Evolutionary conservation across 202 grass and related monocot species (phyloP).

Genomic region (Panicum virgatum): DNA sequence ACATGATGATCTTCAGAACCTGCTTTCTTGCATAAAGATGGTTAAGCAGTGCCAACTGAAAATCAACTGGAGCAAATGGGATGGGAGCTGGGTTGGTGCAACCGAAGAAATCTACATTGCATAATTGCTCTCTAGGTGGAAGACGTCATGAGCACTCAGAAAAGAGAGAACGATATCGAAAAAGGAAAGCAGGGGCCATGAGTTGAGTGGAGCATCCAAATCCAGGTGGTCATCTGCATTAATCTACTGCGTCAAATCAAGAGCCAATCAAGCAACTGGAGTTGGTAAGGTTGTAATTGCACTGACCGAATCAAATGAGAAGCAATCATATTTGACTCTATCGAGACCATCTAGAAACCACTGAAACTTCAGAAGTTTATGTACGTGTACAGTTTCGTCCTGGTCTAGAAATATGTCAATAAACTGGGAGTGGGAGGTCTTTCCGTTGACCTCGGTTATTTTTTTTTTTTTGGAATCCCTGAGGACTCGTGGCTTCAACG

Average conservation of each 20-base stretch:
- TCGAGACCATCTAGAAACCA: neutral
- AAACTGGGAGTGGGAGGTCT: neutral
- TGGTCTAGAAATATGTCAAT: neutral
- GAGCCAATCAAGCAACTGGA: neutral
- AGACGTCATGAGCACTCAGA: neutral
- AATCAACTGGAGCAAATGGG: neutral
- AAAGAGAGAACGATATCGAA: neutral
- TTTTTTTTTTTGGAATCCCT: neutral
- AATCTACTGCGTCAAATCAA: neutral
- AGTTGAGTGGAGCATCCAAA: neutral
- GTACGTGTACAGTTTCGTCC: no score
- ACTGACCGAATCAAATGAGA: neutral
- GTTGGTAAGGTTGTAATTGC: neutral
- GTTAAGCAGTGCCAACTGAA: neutral
- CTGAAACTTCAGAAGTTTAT: neutral
- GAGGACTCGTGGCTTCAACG: no score
- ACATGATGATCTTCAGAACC: neutral
- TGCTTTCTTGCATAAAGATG: neutral
- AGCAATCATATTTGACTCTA: neutral
- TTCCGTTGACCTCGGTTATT: neutral
- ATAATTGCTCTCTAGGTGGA: neutral
- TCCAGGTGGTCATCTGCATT: neutral
- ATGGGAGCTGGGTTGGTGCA: neutral
- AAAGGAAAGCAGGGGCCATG: neutral
- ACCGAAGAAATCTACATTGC: neutral